Base-by-base conservation (phyloP, 1,139 yeast species). In the Debaryomycetaceae sp. region DNA sequence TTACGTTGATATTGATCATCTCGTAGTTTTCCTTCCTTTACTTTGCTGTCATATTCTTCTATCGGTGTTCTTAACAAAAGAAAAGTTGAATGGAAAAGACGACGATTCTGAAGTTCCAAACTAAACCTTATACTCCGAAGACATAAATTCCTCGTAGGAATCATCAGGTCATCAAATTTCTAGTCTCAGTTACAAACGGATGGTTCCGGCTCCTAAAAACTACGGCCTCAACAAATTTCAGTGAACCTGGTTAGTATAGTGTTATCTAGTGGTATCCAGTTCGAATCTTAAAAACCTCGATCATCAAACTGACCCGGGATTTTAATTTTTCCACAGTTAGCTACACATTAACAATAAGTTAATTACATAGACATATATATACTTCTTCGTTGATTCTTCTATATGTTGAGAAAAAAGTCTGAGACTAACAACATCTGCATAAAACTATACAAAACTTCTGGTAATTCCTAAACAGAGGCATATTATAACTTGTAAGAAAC, bases 1-100 rank as follows among this genome's bases (percentile, higher is more conserved):
- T 78, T 76, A 34, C 83, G 62, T 59, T 86, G 95, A 57, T 81
- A 79, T 24, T 77, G 78, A 55, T 86, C 95, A 48, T 79, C 83
- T 41, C 76, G 65, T 37, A 86, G 67, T 42, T 63, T 67, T 1
- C 83, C 81, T 14, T 63, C 45, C 14, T 66, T 58, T 6, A 85
- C 87, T 36, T 78, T 63, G 39, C 65, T 48, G 47, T 84, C 78
- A 55, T 86, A 86, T 48, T 80, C 81, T 48, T 78, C 70, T 5
- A 85, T 51, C 0, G 94, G 94, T 1, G 71, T 55, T 30, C 22
- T 37, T 9, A 31, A n/a, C 17, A 35, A 31, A n/a, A 5, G 17
- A 11, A 13, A 17, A 14, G 15, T 17, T 8, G 13, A 18, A 16
- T 35, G 38, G 11, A 35, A 9, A 18, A 35, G 34, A n/a, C 36